Evolutionary conservation across 2,329 filamentous ascomycete genomes (phyloP).

Genomic region (Hymenoscyphus repandus): DNA sequence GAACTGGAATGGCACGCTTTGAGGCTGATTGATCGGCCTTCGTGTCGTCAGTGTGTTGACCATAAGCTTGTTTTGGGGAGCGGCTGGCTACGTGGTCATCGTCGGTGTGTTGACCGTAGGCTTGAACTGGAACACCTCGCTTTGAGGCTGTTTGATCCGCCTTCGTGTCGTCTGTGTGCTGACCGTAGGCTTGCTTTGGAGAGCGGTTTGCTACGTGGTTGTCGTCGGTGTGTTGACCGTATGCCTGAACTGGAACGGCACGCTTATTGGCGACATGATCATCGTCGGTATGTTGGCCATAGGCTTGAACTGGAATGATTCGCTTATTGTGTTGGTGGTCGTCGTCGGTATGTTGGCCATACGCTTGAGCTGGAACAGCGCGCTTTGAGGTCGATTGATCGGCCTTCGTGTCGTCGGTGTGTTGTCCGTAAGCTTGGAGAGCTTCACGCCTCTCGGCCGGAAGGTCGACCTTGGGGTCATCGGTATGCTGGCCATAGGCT

Average conservation of each 20-base stretch:
- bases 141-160: neutral
- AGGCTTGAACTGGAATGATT: neutral
- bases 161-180: neutral
- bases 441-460: neutral
- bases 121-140: neutral
- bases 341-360: neutral
- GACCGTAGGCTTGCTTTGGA: neutral
- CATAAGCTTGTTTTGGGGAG: neutral
- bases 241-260: neutral
- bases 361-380: neutral
- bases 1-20: neutral
- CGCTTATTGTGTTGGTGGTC: neutral
- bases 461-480: neutral
- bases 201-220: neutral
- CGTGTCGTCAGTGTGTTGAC: constrained; percentile 2
- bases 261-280: neutral
- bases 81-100: neutral
- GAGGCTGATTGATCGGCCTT: neutral
- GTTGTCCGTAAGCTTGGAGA: neutral
- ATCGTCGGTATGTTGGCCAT: neutral
- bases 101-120: constrained; percentile 2
- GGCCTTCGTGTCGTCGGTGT: neutral
- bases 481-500: constrained; percentile 1
- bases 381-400: neutral
- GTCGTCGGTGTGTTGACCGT: neutral